Evolutionary conservation across 805 yeast species (phyloP), one percentile per base, ranked within the genome.

Genomic region (Clavispora fructus): DNA sequence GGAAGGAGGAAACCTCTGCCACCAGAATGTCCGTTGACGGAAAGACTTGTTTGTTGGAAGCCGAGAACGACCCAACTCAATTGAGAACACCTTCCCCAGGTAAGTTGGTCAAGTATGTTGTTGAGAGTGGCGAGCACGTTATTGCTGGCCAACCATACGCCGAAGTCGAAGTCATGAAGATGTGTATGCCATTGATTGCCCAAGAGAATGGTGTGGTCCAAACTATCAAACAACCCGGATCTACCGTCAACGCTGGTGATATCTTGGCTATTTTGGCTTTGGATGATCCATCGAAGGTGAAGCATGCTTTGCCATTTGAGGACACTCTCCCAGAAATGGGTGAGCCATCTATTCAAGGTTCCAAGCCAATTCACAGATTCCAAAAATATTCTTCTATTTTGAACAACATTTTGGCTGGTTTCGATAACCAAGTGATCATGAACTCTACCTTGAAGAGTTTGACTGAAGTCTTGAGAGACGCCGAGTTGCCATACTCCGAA

Each of bases 1-100:
- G 96, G 96, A 91, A 92, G 67, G 97, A 95, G 63, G 99, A 95
- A 74, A 92, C 94, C 51, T 82, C 90, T 46, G 95, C 96, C 33
- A 92, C 97, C 10, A 84, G 99, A 70, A 68, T 94, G 57, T 87
- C 97, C 25, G 97, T 94, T 35, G 97, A 94, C 63, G 83, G 96
- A 43, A 94, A 88, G 76, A 91, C 99, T 27, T 92, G 98, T 63
- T 71, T 88, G 55, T 79, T 94, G 54, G 99, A 95, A 71, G 87
- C 79, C 48, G 99, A 94, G 73, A 92, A 89, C 61, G 99, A 94
- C 64, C 99, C 99, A 54, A 95, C 99, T 38, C 98, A 94, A 74
- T 77, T 95, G 63, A 83, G 98, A 73, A 89, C 99, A 31, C 99
- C 99, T 39, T 94, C 99, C 27, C 99, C 99, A 45, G 99, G 99